A percentile compares a stretch with the other conserved stretches of the same genome.
phyloP scores from a whole-genome alignment of 345 rosid genomes.

The Rhodomyrtus tomentosa region DNA sequence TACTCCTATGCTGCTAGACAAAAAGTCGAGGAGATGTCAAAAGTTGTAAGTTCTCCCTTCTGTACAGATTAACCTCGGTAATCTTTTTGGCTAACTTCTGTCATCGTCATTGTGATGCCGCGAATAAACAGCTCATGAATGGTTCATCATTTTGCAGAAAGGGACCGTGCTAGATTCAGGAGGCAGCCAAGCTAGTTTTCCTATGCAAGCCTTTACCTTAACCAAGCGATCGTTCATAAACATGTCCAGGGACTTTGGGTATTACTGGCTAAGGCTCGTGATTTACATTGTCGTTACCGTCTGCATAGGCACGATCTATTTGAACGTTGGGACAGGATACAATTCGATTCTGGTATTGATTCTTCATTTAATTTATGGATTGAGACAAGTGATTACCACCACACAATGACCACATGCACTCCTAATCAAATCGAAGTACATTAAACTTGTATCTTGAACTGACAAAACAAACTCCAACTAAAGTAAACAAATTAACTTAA shows the following conservation, averaged over 20 bases:
- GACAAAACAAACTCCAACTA: background rate
- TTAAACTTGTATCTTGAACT: background rate
- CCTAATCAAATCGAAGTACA: background rate
- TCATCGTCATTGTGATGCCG: background rate
- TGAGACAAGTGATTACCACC: background rate
- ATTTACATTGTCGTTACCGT: slow-evolving; percentile 70
- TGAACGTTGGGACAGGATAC: slow-evolving; percentile 79
- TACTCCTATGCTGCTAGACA: slow-evolving; percentile 45
- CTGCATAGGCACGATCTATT: slow-evolving; percentile 89
- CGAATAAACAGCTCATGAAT: background rate
- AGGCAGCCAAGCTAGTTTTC: slow-evolving; percentile 95
- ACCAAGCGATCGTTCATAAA: slow-evolving; percentile 85
- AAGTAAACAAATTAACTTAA: background rate
- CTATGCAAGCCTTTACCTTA: slow-evolving; percentile 67
- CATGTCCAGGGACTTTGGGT: slow-evolving; percentile 98
- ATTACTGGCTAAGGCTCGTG: slow-evolving; percentile 92
- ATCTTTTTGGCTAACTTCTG: background rate
- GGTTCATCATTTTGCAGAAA: slow-evolving; percentile 32
- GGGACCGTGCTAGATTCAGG: slow-evolving; percentile 88
- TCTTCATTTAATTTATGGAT: background rate
- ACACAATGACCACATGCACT: background rate
- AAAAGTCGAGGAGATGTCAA: slow-evolving; percentile 73
- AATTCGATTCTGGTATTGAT: slow-evolving; percentile 73
- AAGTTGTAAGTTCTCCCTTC: slow-evolving; percentile 50
- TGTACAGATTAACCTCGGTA: background rate